Conservation (phyloP, 192 early-diverging fungal species). For the Fimicolochytrium jonesii region DNA sequence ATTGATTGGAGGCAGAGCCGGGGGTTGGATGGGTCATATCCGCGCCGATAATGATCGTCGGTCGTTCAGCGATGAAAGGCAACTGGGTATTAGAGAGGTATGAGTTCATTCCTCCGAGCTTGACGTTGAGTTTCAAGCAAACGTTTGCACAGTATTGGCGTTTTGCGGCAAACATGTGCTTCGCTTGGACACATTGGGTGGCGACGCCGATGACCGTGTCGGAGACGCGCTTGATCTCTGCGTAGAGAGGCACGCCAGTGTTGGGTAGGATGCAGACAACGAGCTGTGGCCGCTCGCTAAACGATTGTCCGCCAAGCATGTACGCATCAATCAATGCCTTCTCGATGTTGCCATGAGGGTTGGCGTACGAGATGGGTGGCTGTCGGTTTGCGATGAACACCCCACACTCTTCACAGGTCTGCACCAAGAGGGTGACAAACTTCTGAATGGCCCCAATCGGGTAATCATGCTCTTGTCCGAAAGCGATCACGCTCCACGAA, state of each 20-base stretch:
- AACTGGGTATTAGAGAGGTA: slow-evolving; percentile 56
- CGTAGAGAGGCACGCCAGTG: slow-evolving; percentile 76
- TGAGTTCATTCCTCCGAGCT: slow-evolving; percentile 87
- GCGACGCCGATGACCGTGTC: slow-evolving; percentile 87
- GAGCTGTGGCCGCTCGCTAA: slow-evolving; percentile 68
- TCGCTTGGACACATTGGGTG: slow-evolving; percentile 87
- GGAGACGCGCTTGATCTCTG: slow-evolving; percentile 80
- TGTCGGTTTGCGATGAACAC: slow-evolving; percentile 51
- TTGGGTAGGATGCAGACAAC: slow-evolving; percentile 78
- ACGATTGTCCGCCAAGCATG: slow-evolving; percentile 60
- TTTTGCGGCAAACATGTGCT: slow-evolving; percentile 69
- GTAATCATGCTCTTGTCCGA: slow-evolving; percentile 55
- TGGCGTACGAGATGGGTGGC: slow-evolving; percentile 55
- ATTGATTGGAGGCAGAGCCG: slow-evolving; percentile 47
- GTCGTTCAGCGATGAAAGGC: slow-evolving; percentile 64
- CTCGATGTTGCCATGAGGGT: slow-evolving; percentile 64
- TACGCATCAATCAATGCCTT: slow-evolving; percentile 66
- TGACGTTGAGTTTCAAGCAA: slow-evolving; percentile 89
- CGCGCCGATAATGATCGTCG: slow-evolving; percentile 85
- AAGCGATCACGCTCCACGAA: slow-evolving; percentile 80
- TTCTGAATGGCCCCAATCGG: slow-evolving; percentile 51
- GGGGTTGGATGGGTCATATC: slow-evolving; percentile 73
- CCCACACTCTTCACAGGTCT: slow-evolving; percentile 69
- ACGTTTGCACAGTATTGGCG: slow-evolving; percentile 95
- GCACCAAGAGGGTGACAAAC: slow-evolving; percentile 71